Base-by-base conservation (phyloP, 257 asterid species). In the Scutellaria galericulata region DNA sequence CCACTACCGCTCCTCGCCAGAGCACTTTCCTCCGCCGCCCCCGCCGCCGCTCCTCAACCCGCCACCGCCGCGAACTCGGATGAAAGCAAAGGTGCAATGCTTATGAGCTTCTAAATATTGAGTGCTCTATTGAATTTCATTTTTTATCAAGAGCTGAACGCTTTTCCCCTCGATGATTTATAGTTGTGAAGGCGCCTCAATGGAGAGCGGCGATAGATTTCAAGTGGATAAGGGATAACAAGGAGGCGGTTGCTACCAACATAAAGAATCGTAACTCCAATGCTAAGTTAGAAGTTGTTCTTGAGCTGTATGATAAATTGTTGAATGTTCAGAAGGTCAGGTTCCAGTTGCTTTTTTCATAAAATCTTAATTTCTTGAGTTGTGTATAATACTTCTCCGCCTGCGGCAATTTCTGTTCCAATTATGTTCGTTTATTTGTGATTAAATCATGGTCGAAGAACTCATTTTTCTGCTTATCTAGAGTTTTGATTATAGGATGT, bases 161-260 rank as follows among this genome's bases (percentile, higher is more conserved):
- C 20, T 52, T 13, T 11, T 6, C 14, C 13, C 47, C 40, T 41
- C 60, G 68, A 7, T 15, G 71, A 15, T 81, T 71, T 68, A n/a
- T 75, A 91, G 93, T 8, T 76, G 79, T 52, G 79, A 87, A 87
- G 89, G 83, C 82, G 72, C 87, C 85, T 60, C 97, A 89, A 62
- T 94, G 98, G 98, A 94, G 83, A 83, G 99, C 98, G 1, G 85
- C 97, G 8, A 85, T 95, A 59, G 98, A 92, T 80, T 95, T 88
- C 77, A 92, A 95, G 88, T 88, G 96, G 96, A 88, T 95, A 64
- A 85, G 96, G 86, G 99, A 95, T 14, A 88, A 88, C 77, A 86
- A 86, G 82, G 98, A 92, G 57, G 95, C 80, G 0, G 92, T 86
- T 74, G 96, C 97, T 0, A 75, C 70, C 62, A 95, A 92, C 77